phyloP scores from a whole-genome alignment of 2,329 filamentous ascomycete genomes.

The Rhytidhysteron rufulum region DNA sequence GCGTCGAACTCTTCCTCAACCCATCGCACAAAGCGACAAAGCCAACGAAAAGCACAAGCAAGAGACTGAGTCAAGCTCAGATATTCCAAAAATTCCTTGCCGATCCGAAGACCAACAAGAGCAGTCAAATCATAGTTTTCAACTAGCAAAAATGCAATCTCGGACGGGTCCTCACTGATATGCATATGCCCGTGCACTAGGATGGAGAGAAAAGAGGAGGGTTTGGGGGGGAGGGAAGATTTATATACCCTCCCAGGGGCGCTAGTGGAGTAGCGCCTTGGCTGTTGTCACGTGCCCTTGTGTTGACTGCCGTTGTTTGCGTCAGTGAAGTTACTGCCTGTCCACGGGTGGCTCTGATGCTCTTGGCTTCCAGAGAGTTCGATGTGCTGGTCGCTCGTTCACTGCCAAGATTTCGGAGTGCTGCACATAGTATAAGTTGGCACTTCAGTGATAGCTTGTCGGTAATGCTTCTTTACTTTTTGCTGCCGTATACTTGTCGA shows the following conservation, averaged over 20 bases:
- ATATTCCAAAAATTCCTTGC: slow-evolving; percentile 75
- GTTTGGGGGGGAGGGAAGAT: slow-evolving; percentile 10
- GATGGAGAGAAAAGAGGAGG: slow-evolving; percentile 49
- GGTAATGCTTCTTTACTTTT: too few species aligned
- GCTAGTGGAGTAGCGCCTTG: neutral
- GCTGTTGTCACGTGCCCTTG: too few species aligned
- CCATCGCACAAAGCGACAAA: slow-evolving; percentile 18
- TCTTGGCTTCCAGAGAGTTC: too few species aligned
- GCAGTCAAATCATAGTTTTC: slow-evolving; percentile 79
- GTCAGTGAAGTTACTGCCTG: too few species aligned
- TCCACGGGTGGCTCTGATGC: too few species aligned
- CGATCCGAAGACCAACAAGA: slow-evolving; percentile 66
- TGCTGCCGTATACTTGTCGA: too few species aligned
- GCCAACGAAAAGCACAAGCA: slow-evolving; percentile 28
- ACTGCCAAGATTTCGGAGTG: too few species aligned
- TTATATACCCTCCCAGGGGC: neutral
- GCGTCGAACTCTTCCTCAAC: slow-evolving; percentile 32
- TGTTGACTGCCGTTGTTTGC: too few species aligned
- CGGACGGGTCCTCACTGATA: slow-evolving; percentile 85
- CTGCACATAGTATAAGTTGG: too few species aligned
- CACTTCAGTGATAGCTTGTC: too few species aligned
- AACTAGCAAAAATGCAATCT: slow-evolving; percentile 87
- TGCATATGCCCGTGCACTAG: slow-evolving; percentile 73
- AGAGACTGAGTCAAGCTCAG: too few species aligned
- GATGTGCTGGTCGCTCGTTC: too few species aligned